Evolutionary conservation across 1,284 basidiomycete genomes (phyloP).

Genomic region (Cystobasidium sp.): DNA sequence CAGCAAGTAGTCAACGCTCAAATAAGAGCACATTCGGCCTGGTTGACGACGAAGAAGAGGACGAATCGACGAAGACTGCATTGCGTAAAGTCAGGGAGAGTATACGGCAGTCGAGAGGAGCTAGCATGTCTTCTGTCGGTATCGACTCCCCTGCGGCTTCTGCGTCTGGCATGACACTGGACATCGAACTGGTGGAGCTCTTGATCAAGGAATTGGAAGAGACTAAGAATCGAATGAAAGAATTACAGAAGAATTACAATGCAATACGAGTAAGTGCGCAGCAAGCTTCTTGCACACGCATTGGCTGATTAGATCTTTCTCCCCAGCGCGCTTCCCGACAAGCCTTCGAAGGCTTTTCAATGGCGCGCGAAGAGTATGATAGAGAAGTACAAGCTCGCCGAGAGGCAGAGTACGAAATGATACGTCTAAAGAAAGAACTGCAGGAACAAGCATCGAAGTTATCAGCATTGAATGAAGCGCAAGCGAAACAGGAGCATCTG

Average conservation of each 20-base stretch:
- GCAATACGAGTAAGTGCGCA: constrained; percentile 73
- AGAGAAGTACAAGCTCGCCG: constrained; percentile 81
- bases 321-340: constrained; percentile 50
- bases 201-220: constrained; percentile 73
- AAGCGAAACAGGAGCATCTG: constrained; percentile 70
- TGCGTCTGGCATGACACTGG: constrained; percentile 74
- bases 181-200: constrained; percentile 73
- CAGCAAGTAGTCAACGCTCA: constrained; percentile 14
- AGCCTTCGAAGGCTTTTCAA: constrained; percentile 77
- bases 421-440: constrained; percentile 77
- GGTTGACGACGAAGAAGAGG: constrained; percentile 30
- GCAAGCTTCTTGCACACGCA: not conserved
- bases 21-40: constrained; percentile 18
- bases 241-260: constrained; percentile 77
- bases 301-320: not conserved
- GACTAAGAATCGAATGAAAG: constrained; percentile 67
- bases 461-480: constrained; percentile 77
- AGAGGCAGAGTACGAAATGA: constrained; percentile 90
- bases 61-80: constrained; percentile 40
- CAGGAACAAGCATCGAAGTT: constrained; percentile 87
- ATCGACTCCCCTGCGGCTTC: constrained; percentile 63
- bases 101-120: constrained; percentile 47
- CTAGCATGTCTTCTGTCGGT: constrained; percentile 51
- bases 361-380: constrained; percentile 92
- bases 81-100: constrained; percentile 54